phyloP scores from a whole-genome alignment of 805 yeast genomes.

The Candida pini region DNA sequence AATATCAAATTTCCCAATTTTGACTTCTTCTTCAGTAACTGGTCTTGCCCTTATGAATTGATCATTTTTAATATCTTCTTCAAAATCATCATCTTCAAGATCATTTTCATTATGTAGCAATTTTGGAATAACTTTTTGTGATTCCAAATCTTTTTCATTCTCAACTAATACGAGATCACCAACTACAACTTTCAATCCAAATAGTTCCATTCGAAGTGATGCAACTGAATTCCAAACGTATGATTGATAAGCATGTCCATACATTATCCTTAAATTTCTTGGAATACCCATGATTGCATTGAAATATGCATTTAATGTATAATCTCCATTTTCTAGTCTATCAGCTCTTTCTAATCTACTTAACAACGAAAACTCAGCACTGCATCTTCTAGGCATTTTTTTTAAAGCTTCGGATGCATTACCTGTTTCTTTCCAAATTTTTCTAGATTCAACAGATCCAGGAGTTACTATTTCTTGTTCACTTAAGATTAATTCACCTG shows the following conservation, averaged over 20 bases:
- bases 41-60: conserved; percentile 63
- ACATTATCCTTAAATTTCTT: conserved; percentile 86
- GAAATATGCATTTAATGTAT: conserved; percentile 52
- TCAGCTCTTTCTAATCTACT: conserved; percentile 49
- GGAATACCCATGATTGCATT: conserved; percentile 86
- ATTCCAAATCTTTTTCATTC: conserved; percentile 19
- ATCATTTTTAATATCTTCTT: conserved; percentile 63
- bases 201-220: conserved; percentile 64
- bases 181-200: conserved; percentile 62
- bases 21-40: conserved; percentile 69
- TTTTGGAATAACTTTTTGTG: conserved; percentile 1
- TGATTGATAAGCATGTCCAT: conserved; percentile 96
- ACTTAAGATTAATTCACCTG: conserved; percentile 70
- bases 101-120: conserved; percentile 19
- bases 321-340: conserved; percentile 41
- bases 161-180: conserved; percentile 73
- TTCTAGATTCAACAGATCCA: conserved; percentile 77
- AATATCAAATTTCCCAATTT: conserved; percentile 51
- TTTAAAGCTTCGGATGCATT: conserved; percentile 62
- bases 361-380: conserved; percentile 77
- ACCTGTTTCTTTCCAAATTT: conserved; percentile 68
- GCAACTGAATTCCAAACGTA: conserved; percentile 90
- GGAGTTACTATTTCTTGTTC: conserved; percentile 84
- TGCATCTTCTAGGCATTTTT: conserved; percentile 81
- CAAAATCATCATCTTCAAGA: conserved; percentile 47